Base-by-base conservation (phyloP, 306 rosid species). In the Citrullus amarus region DNA sequence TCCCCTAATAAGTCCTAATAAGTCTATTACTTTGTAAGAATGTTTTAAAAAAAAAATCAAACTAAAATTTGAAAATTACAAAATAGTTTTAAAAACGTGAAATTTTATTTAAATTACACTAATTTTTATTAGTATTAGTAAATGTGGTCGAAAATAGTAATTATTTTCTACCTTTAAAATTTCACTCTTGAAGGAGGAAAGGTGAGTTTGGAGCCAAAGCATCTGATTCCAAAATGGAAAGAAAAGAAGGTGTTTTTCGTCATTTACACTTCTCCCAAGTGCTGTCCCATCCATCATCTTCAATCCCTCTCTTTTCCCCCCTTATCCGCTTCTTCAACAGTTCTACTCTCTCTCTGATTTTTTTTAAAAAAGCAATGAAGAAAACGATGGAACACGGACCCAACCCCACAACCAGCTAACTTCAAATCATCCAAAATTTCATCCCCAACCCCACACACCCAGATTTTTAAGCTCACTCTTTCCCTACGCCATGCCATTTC, bases 401-500 rank as follows among this genome's bases (percentile, higher is more conserved):
- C 65, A 55, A 75, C 79, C 79, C 79, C 79, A 75, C 79, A 56
- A 34, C 66, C 79, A 74, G 63, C 63, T 36, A 55, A 12, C 25
- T 15, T 1, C 22, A 73, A 73, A 73, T 39, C 77, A 50, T 48
- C 56, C 57, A 44, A 50, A 48, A 7, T 15, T 58, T 44, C 32
- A 43, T 43, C 34, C 32, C 25, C 50, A 71, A 5, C 36, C 36
- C 55, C 54, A 50, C 78, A 6, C 22, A 8, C 6, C 4, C 66
- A 11, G 68, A 76, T 76, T 43, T 67, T 41, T 51, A 25, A 70
- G 76, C 51, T 75, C 66, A 53, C 22, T 76, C 55, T 56, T 36
- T 18, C 18, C 25, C 25, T 28, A 1, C 4, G 1, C 8, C 65
- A 9, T n/a, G 10, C 17, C 78, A 32, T 54, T 74, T 50, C 44